Evolutionary conservation across 352 stramenopile genomes (phyloP), one percentile per base, ranked within the genome.

Genomic region (Phytophthora sp.): DNA sequence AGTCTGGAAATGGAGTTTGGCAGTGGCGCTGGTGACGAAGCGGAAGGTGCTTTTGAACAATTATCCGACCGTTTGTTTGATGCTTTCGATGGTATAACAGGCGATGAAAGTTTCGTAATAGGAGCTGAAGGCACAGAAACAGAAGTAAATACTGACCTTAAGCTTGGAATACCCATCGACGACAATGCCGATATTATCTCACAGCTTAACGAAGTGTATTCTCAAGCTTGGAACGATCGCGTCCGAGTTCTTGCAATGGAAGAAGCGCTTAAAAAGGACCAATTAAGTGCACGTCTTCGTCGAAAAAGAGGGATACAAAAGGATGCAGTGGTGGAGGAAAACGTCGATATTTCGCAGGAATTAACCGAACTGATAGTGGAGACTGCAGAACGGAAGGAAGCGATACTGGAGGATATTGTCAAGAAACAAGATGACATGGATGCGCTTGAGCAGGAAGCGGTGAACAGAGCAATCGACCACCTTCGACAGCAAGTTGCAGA

Each of bases 1-100:
- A 64, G 47, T 9, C 27, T 93, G 31, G 76, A 90, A 31, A 58
- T 77, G 33, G 77, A 93, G 47, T 93, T 87, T 41, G 69, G 42
- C 21, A 58, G 27, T 24, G 45, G 36, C 15, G 13, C 26, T 31
- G 29, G 31, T 7, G 59, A 65, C 20, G 62, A 57, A 20, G 61
- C 65, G 41, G 58, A 65, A 39, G 53, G 71, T 8, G 75, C 76
- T 49, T 80, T 75, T 20, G 58, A 44, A 1, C 64, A 79, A 8
- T 60, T 69, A 9, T 36, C 47, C 4, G 61, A 66, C 5, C 24
- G 56, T 26, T 54, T 44, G 23, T 59, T 67, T 4, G 51, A 52
- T 15, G 44, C 30, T 0, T 44, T 71, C 9, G 39, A 54, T 23
- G 26, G 15, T 12, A 58, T 45, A 12, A 46, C 16, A 44, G 62